Percentiles rank a stretch among this genome's conserved stretches.
phyloP scores from a whole-genome alignment of 2,329 filamentous ascomycete species.

The Monascus ruber region DNA sequence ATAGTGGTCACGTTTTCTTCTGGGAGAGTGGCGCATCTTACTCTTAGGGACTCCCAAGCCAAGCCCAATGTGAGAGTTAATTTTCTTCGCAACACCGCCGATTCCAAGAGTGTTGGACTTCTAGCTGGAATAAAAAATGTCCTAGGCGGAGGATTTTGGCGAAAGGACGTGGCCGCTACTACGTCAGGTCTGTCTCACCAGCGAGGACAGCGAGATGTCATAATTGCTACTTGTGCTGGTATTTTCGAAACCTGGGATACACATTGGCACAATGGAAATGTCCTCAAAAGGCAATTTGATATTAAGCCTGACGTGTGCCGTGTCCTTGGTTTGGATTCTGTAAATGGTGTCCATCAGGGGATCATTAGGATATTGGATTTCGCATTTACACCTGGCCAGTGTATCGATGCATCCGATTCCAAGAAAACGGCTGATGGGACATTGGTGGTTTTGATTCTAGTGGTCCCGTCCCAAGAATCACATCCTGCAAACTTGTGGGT shows the following conservation, averaged over 20 bases:
- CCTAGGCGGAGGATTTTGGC: conserved; percentile 57
- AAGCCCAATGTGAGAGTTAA: conserved; percentile 69
- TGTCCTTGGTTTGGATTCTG: conserved; percentile 48
- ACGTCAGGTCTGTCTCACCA: conserved; percentile 59
- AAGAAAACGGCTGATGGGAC: conserved; percentile 39
- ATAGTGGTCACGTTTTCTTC: conserved; percentile 77
- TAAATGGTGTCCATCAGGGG: conserved; percentile 41
- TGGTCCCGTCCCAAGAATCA: conserved; percentile 42
- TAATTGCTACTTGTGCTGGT: conserved; percentile 67
- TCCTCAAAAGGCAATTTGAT: conserved; percentile 61
- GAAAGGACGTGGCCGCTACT: conserved; percentile 70
- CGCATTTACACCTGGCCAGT: conserved; percentile 40
- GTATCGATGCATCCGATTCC: conserved; percentile 31
- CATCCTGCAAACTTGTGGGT: conserved; percentile 56
- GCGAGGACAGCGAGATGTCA: conserved; percentile 73
- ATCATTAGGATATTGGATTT: conserved; percentile 72
- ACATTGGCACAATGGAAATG: conserved; percentile 74
- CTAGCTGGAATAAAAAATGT: conserved; percentile 72
- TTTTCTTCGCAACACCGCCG: conserved; percentile 55
- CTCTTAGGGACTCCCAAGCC: conserved; percentile 74
- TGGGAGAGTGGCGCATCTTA: conserved; percentile 77
- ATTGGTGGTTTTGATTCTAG: conserved; percentile 48
- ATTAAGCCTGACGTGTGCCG: conserved; percentile 52
- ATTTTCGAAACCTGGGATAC: conserved; percentile 78
- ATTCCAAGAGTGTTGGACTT: conserved; percentile 51